Base-by-base conservation (phyloP, 352 stramenopile species). In the Phytophthora parvispora region DNA sequence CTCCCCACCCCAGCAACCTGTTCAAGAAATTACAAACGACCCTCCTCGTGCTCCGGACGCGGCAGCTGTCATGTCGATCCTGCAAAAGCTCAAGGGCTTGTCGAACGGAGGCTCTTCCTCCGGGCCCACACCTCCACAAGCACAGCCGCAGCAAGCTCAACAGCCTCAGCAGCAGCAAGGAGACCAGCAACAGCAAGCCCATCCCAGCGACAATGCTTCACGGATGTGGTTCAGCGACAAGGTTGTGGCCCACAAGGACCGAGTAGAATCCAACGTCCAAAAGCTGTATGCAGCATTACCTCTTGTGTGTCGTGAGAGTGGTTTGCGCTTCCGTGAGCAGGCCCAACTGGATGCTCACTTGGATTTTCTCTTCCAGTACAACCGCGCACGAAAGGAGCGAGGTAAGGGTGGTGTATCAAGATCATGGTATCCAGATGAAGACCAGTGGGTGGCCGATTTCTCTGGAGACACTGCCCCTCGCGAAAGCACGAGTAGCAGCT, bases 281-380 rank as follows among this genome's bases (percentile, higher is more conserved):
- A 93, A 92, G 51, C 60, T 96, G n/a, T 96, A 96, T 59, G 87
- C 86, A 4, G 89, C 83, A 16, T 69, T 96, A 43, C 89, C 89
- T 15, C 78, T 95, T 24, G 85, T 96, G 55, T 96, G 86, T 57
- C 79, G 86, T 27, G 87, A 92, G 49, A 96, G 89, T 61, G 89
- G 89, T 7, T 48, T 95, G 27, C 87, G 89, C 12, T 96, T 96
- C 61, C 82, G 82, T 50, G 89, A 95, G 29, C 83, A 96, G 45
- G 71, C 77, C 4, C 87, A 96, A 53, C 67, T 95, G 38, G 83
- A 94, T 48, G 86, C 87, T 28, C 89, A 96, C 53, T 67, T 95
- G 62, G 89, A 96, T 58, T 96, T 96, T 68, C 58, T 96, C 9
- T 96, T 96, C 67, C 86, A 96, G 60, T 96, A 90, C 60, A 95